These are phyloP conservation scores for Pholiota microspora DNA, from an alignment of 768 basidiomycete genomes.

Conservation along the genomic window DNA sequence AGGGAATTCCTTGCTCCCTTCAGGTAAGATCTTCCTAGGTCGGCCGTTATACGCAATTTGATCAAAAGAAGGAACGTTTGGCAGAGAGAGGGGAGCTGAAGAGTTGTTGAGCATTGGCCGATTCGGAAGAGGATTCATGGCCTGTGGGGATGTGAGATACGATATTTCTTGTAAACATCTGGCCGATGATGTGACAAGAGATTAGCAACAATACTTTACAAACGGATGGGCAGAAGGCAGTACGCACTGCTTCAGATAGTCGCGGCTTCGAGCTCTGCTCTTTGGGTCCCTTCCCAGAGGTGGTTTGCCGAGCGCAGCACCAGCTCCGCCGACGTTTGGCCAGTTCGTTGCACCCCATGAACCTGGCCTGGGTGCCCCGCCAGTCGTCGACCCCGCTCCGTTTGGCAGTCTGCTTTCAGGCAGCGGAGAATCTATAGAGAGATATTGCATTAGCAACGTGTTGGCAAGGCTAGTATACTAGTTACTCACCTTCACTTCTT, in stretches of 20 bases:
- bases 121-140: conserved; percentile 94
- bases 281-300: conserved; percentile 91
- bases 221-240: too few relatives aligned
- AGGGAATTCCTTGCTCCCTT: conserved; percentile 69
- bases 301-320: conserved; percentile 62
- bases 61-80: conserved; percentile 74
- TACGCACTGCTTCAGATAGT: conserved; percentile 94
- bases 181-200: too few relatives aligned
- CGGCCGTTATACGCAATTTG: conserved; percentile 74
- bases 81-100: conserved; percentile 60
- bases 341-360: conserved; percentile 56
- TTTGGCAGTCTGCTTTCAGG: conserved; percentile 67
- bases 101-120: conserved; percentile 73
- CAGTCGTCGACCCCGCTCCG: conserved; percentile 44
- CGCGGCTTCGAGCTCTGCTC: conserved; percentile 88
- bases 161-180: conserved; percentile 77
- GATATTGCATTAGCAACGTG: conserved; percentile 1
- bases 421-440: conserved; percentile 63
- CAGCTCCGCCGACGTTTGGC: conserved; percentile 43
- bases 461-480: conserved; percentile 4
- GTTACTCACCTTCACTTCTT: conserved; percentile 72
- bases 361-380: conserved; percentile 46
- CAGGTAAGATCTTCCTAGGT: conserved; percentile 78
- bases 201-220: too few relatives aligned
- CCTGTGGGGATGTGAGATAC: conserved; percentile 94